Conservation (phyloP, 148 eudicot genomes). For the Rhododendron kiyosumense region DNA sequence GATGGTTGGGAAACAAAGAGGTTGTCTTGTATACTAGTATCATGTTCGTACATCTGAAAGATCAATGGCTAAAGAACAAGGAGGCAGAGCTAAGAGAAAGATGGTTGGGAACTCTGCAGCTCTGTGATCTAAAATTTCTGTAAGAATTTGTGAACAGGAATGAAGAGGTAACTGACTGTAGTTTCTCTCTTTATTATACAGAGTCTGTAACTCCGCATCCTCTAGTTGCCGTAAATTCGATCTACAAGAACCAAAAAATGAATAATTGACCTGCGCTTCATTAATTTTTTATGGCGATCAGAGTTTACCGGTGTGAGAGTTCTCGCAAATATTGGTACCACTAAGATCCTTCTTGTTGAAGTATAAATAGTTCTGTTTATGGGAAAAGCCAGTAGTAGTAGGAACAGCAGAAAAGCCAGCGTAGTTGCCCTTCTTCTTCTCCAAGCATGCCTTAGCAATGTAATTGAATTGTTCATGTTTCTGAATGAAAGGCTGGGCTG, state of each 20-base stretch:
- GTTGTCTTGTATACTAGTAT: not conserved
- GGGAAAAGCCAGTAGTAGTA: slow-evolving; percentile 23
- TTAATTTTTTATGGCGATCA: not conserved
- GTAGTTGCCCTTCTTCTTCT: slow-evolving; percentile 22
- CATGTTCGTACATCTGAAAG: not conserved
- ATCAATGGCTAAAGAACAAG: not conserved
- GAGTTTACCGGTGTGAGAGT: not conserved
- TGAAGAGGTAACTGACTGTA: not conserved
- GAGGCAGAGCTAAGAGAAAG: not conserved
- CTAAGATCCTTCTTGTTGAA: slow-evolving; percentile 13
- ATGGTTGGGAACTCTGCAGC: not conserved
- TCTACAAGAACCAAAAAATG: not conserved
- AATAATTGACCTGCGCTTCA: not conserved
- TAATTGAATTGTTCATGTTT: slow-evolving; percentile 23
- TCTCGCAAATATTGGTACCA: not conserved
- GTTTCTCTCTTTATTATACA: not conserved
- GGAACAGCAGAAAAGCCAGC: slow-evolving; percentile 31
- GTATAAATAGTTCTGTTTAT: slow-evolving; percentile 28
- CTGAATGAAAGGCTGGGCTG: slow-evolving; percentile 35
- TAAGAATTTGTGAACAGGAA: not conserved
- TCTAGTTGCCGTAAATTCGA: not conserved
- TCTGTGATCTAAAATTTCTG: not conserved
- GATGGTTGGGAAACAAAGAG: not conserved
- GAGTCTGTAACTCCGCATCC: not conserved
- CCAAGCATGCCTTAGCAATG: slow-evolving; percentile 30